A percentile compares a stretch with the other conserved stretches of the same genome.
These are phyloP conservation scores for Strobilomyces dryophilus DNA, from an alignment of 768 basidiomycete genomes.

Conservation along the genomic window DNA sequence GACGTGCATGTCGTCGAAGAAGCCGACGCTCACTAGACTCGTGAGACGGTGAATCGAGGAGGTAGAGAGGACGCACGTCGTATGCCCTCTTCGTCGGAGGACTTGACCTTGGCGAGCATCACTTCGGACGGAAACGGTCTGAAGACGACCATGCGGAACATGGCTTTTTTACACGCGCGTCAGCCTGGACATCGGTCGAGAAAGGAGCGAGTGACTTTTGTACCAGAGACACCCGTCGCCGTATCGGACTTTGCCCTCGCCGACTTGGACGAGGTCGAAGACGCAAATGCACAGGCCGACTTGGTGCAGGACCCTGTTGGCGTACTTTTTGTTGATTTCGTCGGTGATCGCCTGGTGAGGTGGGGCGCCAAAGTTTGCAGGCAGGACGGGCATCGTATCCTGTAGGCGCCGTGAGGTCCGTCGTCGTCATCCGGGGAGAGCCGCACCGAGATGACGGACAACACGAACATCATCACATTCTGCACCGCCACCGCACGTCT, in stretches of 20 bases:
- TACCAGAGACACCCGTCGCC: slow-evolving; percentile 96
- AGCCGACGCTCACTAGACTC: slow-evolving; percentile 71
- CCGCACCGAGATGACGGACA: slow-evolving; percentile 42
- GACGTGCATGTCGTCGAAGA: slow-evolving; percentile 93
- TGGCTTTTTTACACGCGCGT: slow-evolving; percentile 50
- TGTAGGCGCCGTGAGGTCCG: too few species aligned
- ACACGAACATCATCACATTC: slow-evolving; percentile 52
- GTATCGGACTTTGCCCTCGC: slow-evolving; percentile 90
- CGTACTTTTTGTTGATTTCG: slow-evolving; percentile 93
- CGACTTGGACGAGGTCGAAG: slow-evolving; percentile 81
- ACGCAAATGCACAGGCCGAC: slow-evolving; percentile 89
- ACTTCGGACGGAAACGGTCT: slow-evolving; percentile 90
- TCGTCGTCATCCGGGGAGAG: too few species aligned
- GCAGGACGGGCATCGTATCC: slow-evolving; percentile 91
- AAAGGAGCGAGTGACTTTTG: slow-evolving; percentile 51
- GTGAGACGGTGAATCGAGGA: background rate
- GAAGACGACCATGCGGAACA: slow-evolving; percentile 88
- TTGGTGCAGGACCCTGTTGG: slow-evolving; percentile 86
- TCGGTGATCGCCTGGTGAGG: slow-evolving; percentile 75
- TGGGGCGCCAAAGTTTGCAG: slow-evolving; percentile 77
- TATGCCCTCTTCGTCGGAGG: slow-evolving; percentile 81
- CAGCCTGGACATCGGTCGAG: background rate
- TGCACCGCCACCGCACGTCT: too few species aligned
- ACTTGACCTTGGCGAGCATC: slow-evolving; percentile 83
- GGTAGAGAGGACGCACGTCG: slow-evolving; percentile 52